phyloP scores from a whole-genome alignment of 106 monocot genomes.

The Dioscorea alata region DNA sequence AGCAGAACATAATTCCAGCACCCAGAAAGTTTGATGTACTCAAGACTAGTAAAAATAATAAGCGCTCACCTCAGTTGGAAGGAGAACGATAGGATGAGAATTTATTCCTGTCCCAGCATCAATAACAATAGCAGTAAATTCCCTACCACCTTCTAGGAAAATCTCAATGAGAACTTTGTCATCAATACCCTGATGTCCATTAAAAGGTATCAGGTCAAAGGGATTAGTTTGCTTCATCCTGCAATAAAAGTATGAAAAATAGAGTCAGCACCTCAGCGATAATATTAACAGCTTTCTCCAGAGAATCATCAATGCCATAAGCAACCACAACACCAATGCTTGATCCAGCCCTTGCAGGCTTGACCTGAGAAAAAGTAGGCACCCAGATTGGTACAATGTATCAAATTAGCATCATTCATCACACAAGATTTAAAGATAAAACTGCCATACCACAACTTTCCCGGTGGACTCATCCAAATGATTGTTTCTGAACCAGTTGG shows the following conservation, averaged over 20 bases:
- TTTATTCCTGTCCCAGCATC: conserved; percentile 60
- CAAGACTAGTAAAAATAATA: background rate
- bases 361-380: conserved; percentile 43
- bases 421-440: background rate
- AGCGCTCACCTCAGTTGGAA: conserved; percentile 77
- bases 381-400: background rate
- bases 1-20: too few species aligned
- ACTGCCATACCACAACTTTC: conserved; percentile 73
- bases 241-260: background rate
- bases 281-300: conserved; percentile 60
- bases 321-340: conserved; percentile 88
- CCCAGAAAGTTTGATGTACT: background rate
- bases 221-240: conserved; percentile 1
- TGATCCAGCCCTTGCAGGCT: conserved; percentile 82
- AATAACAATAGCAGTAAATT: conserved; percentile 87
- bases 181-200: conserved; percentile 63
- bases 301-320: conserved; percentile 76
- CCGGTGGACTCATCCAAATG: conserved; percentile 47
- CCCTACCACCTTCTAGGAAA: conserved; percentile 80
- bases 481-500: conserved; percentile 59
- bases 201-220: background rate
- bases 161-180: conserved; percentile 74
- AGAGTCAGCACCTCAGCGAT: conserved; percentile 39
- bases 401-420: background rate
- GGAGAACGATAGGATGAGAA: conserved; percentile 58